These are phyloP conservation scores for Geotrichum candidum DNA, from an alignment of 1,139 yeast species.

Conservation along the genomic window DNA sequence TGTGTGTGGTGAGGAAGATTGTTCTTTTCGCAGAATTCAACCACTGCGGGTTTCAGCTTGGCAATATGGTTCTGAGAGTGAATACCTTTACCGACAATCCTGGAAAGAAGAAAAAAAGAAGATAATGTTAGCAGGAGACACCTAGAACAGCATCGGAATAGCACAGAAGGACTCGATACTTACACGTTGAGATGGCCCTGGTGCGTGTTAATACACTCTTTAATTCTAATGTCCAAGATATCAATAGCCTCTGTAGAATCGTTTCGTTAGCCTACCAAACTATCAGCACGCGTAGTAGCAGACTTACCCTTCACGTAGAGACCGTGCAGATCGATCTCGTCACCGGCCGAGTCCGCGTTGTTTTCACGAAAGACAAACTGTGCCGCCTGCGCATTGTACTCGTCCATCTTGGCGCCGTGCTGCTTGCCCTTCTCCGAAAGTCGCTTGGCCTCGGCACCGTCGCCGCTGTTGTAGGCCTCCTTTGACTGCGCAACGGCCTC, in stretches of 20 bases:
- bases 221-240: constrained; percentile 65
- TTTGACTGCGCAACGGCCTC: constrained; percentile 64
- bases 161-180: constrained; percentile 8
- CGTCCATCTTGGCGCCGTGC: constrained; percentile 56
- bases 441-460: constrained; percentile 64
- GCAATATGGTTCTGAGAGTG: constrained; percentile 81
- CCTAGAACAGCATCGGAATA: neutral
- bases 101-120: constrained; percentile 26
- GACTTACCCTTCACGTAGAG: constrained; percentile 53
- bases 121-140: constrained; percentile 14
- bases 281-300: neutral
- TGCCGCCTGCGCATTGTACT: constrained; percentile 74
- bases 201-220: constrained; percentile 54
- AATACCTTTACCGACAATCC: constrained; percentile 91
- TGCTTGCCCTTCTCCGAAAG: constrained; percentile 64
- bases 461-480: constrained; percentile 67
- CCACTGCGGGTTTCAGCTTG: constrained; percentile 85
- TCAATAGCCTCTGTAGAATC: constrained; percentile 61
- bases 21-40: constrained; percentile 63
- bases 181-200: constrained; percentile 46
- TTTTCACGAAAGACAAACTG: constrained; percentile 77
- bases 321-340: constrained; percentile 93
- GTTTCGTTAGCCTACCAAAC: neutral
- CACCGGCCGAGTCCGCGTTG: constrained; percentile 72
- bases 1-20: constrained; percentile 58